Evolutionary conservation across 2,329 filamentous ascomycete species (phyloP).

Genomic region (Xylogone sp.): DNA sequence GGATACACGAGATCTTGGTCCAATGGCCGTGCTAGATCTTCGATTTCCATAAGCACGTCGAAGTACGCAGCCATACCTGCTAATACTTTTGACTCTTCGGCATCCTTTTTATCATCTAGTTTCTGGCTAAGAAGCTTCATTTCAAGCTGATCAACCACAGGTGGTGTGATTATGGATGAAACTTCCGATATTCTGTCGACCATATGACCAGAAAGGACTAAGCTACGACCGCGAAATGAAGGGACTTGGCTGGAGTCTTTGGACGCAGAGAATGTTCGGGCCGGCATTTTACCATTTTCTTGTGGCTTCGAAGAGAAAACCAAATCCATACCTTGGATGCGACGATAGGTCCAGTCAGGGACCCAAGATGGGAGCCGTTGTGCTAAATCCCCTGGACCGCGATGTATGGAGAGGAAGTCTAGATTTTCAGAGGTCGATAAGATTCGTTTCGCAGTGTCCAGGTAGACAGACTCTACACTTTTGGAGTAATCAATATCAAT

Average conservation of each 20-base stretch:
- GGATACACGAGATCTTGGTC: constrained; percentile 1
- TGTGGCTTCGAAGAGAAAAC: background rate
- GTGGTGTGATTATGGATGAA: constrained; percentile 2
- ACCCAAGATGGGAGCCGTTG: constrained; percentile 2
- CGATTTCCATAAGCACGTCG: constrained; percentile 2
- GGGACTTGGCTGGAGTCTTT: constrained; percentile 1
- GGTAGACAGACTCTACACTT: constrained; percentile 3
- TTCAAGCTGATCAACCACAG: background rate
- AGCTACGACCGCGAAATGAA: background rate
- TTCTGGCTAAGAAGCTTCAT: background rate
- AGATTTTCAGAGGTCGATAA: constrained; percentile 3
- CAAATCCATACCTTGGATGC: background rate
- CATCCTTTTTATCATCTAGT: background rate
- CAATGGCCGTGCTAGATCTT: background rate
- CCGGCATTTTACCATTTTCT: background rate
- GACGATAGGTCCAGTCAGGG: constrained; percentile 2
- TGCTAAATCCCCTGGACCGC: background rate
- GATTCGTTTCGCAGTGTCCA: constrained; percentile 2
- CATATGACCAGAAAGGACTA: background rate
- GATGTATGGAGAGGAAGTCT: constrained; percentile 1
- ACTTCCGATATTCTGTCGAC: background rate
- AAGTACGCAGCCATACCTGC: constrained; percentile 2
- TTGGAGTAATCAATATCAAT: constrained; percentile 6
- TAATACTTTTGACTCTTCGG: background rate
- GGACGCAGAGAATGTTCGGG: constrained; percentile 1